Base-by-base conservation (phyloP, 2,329 filamentous ascomycete genomes). In the Cladophialophora immunda region DNA sequence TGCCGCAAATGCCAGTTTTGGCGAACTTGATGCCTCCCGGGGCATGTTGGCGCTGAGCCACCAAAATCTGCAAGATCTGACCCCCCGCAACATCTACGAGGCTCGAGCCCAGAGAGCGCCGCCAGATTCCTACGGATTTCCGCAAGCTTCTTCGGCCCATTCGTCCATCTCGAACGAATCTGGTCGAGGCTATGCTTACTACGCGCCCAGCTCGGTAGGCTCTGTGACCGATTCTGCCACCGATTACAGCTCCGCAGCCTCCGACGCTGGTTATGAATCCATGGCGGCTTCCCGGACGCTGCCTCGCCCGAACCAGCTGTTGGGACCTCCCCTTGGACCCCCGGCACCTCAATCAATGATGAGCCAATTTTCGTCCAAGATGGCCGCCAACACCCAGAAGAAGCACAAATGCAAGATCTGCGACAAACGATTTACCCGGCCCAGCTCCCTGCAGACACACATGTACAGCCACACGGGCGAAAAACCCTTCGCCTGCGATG, bases 351-450 rank as follows among this genome's bases (percentile, higher is more conserved):
- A 96, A 77, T 96, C 94, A 0, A 97, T 99, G 93, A 99, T 99
- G 95, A 89, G 93, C 60, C 94, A 97, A 75, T 98, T 98, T 82
- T 97, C 92, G 81, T 97, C 94, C 70, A 97, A 97, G 81, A 90
- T 97, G 60, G 94, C 93, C 0, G 94, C 92, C 19, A 97, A 93
- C 81, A 95, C 94, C 9, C 93, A 97, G 78, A 98, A 98, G 89
- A 98, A 98, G 85, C 95, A 98, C 83, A 97, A 97, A 84, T 98
- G 94, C 87, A 97, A 97, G 82, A 92, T 98, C 67, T 98, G 94
- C 83, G 94, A 97, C 81, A 97, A 98, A 86, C 89, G 94, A 52
- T 98, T 98, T 79, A 97, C 94, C 1, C 88, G 94, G 62, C 94
- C 94, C 1, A 97, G 93, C 77, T 97, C 94, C 15, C 81, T 98